Evolutionary conservation across 768 basidiomycete species (phyloP).

Genomic region (Pleurotus djamor): DNA sequence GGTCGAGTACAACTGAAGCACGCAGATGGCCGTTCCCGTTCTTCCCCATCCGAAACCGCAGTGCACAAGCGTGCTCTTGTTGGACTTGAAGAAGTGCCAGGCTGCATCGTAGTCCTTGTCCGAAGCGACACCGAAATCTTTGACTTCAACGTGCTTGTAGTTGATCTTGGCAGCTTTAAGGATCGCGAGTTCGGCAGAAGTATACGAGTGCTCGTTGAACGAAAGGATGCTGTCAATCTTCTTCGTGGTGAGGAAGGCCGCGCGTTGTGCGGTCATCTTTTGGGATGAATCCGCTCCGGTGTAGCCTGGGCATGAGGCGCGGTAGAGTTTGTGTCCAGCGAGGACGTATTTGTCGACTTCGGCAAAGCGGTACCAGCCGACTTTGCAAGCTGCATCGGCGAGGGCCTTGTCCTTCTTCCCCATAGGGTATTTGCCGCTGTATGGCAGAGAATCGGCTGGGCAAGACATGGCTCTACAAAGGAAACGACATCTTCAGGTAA

Average conservation of each 20-base stretch:
- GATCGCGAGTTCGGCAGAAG: neutral
- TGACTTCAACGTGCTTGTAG: conserved; percentile 16
- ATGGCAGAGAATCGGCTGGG: neutral
- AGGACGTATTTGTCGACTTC: conserved; percentile 4
- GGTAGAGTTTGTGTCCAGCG: conserved; percentile 5
- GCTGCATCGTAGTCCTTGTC: neutral
- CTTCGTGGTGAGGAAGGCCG: conserved; percentile 9
- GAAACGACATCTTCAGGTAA: no score
- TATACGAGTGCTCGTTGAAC: conserved; percentile 15
- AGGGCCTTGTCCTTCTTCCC: neutral
- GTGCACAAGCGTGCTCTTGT: conserved; percentile 1
- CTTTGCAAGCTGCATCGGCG: neutral
- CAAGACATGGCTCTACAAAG: neutral
- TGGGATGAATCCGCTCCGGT: neutral
- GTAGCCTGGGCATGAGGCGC: neutral
- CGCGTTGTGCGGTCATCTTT: neutral
- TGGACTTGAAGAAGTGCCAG: neutral
- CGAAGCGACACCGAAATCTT: conserved; percentile 10
- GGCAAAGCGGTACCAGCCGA: neutral
- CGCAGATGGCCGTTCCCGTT: neutral
- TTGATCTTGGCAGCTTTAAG: conserved; percentile 10
- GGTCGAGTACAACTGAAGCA: neutral
- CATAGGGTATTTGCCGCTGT: neutral
- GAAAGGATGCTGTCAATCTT: conserved; percentile 18
- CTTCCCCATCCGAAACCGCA: neutral